A percentile compares a stretch with the other conserved stretches of the same genome.
Conservation (phyloP, 2,329 filamentous ascomycete genomes). For the Dactylellina sp. region DNA sequence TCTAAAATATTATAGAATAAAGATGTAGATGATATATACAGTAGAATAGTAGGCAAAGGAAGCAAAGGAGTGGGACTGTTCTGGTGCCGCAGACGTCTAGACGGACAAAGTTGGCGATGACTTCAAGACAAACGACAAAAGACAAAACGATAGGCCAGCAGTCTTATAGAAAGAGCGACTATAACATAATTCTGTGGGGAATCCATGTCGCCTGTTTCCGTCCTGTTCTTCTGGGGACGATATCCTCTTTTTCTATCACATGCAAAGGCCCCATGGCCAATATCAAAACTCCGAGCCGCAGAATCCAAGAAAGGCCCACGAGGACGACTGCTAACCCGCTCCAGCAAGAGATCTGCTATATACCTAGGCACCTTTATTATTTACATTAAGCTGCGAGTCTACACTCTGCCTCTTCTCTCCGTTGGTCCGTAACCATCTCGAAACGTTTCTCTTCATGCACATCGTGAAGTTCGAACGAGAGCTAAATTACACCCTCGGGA, state of each 20-base stretch:
- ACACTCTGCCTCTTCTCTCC: not conserved
- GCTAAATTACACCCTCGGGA: constrained; percentile 40
- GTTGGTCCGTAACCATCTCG: constrained; percentile 30
- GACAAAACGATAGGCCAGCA: not conserved
- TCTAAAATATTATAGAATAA: no score
- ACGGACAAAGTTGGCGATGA: no score
- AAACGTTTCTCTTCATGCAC: not conserved
- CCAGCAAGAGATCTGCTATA: constrained; percentile 11
- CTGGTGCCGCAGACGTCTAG: no score
- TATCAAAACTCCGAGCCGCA: constrained; percentile 18
- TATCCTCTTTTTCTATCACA: constrained; percentile 36
- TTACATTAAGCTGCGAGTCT: not conserved
- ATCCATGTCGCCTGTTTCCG: constrained; percentile 20
- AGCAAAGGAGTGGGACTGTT: no score
- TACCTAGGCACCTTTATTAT: not conserved
- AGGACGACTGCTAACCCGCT: constrained; percentile 8
- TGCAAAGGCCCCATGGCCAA: constrained; percentile 46
- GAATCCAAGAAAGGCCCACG: constrained; percentile 4
- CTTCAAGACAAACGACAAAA: not conserved
- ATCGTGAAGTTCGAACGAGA: constrained; percentile 18
- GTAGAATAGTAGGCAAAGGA: no score
- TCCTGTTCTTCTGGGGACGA: not conserved
- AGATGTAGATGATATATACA: no score
- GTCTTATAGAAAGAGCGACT: not conserved
- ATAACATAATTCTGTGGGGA: constrained; percentile 31